These are phyloP conservation scores for Fusarium annulatum DNA, from an alignment of 2,329 filamentous ascomycete genomes.

Conservation along the genomic window DNA sequence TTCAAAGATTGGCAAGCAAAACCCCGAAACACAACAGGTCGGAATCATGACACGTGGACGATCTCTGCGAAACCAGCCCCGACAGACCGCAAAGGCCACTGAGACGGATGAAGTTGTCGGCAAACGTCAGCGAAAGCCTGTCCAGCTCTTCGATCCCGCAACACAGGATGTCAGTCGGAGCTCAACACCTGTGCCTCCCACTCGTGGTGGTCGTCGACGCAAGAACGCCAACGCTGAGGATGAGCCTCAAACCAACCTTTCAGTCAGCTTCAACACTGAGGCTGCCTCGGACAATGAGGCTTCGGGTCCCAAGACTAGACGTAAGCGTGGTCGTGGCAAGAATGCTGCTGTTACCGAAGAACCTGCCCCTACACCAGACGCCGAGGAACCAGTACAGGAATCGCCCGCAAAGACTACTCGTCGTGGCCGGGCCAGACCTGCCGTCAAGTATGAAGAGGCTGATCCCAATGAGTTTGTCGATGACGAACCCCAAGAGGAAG, in stretches of 20 bases:
- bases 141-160: conserved; percentile 62
- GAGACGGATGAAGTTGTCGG: conserved; percentile 63
- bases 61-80: conserved; percentile 66
- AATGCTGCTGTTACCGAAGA: conserved; percentile 42
- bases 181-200: conserved; percentile 58
- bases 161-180: conserved; percentile 63
- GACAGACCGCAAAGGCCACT: conserved; percentile 68
- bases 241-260: conserved; percentile 43
- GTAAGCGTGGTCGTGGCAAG: conserved; percentile 48
- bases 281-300: conserved; percentile 48
- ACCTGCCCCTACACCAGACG: conserved; percentile 30
- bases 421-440: conserved; percentile 42
- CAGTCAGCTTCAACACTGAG: conserved; percentile 51
- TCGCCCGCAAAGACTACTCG: conserved; percentile 40
- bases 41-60: conserved; percentile 64
- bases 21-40: conserved; percentile 63
- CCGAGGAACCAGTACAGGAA: conserved; percentile 34
- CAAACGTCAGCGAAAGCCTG: conserved; percentile 65
- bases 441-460: conserved; percentile 46
- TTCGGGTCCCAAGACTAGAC: conserved; percentile 44
- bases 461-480: conserved; percentile 46
- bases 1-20: conserved; percentile 68
- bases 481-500: conserved; percentile 40
- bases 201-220: conserved; percentile 47
- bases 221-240: conserved; percentile 47